Percentiles rank a stretch among this genome's conserved stretches.
These are phyloP conservation scores for Calocybe indica DNA, from an alignment of 768 basidiomycete genomes.

Conservation along the genomic window DNA sequence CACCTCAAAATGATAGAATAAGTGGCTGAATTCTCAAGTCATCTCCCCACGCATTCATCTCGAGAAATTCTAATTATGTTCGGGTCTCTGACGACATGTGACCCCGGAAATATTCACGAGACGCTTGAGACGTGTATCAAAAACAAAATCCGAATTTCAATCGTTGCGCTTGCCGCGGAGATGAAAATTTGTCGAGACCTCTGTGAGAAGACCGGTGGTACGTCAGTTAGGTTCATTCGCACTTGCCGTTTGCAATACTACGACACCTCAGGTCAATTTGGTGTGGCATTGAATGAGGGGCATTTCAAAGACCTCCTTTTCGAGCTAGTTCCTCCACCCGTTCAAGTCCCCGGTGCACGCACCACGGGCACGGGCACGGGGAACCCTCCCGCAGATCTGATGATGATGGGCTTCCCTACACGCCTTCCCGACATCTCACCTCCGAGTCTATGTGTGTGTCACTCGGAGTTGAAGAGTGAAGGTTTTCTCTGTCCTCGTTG, in stretches of 20 bases:
- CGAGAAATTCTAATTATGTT: constrained; percentile 93
- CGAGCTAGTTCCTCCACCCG: constrained; percentile 93
- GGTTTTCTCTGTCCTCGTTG: constrained; percentile 97
- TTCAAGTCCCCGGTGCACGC: constrained; percentile 53
- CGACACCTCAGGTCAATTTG: constrained; percentile 62
- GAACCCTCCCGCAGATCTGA: constrained; percentile 82
- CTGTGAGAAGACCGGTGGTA: constrained; percentile 89
- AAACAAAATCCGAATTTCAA: constrained; percentile 83
- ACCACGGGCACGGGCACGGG: constrained; percentile 23
- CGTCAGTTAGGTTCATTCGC: constrained; percentile 14
- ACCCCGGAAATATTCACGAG: constrained; percentile 94
- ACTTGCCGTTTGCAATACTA: constrained; percentile 3
- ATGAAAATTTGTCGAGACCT: constrained; percentile 97
- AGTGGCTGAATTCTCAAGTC: constrained; percentile 39
- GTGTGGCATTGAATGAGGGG: constrained; percentile 97
- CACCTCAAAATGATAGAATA: no score
- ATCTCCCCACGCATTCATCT: constrained; percentile 95
- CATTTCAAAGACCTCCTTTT: constrained; percentile 95
- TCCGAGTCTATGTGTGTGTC: constrained; percentile 87
- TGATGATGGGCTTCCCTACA: constrained; percentile 99
- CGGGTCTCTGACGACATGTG: constrained; percentile 93
- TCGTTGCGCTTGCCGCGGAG: constrained; percentile 94
- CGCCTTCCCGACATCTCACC: constrained; percentile 80
- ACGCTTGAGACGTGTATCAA: constrained; percentile 82
- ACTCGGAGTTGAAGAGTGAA: constrained; percentile 85